phyloP scores from a whole-genome alignment of 106 monocot genomes.

The Dactylorhiza incarnata region DNA sequence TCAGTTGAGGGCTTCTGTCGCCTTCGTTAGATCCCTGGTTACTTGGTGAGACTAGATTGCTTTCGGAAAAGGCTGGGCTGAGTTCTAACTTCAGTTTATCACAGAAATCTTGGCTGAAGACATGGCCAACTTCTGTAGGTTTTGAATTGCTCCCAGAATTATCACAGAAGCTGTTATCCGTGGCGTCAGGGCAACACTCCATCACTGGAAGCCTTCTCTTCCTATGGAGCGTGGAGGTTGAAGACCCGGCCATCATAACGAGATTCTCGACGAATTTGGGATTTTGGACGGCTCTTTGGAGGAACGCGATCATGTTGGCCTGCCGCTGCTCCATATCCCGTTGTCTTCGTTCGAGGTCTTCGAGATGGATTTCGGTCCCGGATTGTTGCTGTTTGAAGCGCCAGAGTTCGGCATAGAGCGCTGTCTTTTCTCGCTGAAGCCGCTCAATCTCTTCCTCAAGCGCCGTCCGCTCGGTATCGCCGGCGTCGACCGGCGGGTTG shows the following conservation, averaged over 20 bases:
- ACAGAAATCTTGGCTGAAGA: conserved; percentile 48
- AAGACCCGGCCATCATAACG: conserved; percentile 22
- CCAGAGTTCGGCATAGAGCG: conserved; percentile 39
- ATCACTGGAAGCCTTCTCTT: conserved; percentile 46
- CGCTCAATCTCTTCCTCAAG: conserved; percentile 82
- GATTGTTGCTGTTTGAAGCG: conserved; percentile 56
- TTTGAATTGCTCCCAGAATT: conserved; percentile 25
- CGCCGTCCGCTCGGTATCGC: conserved; percentile 43
- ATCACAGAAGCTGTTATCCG: conserved; percentile 24
- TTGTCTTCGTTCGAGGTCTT: conserved; percentile 49
- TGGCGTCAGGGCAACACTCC: conserved; percentile 24
- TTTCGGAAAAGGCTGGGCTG: conserved; percentile 47
- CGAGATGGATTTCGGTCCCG: conserved; percentile 38
- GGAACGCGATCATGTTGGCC: conserved; percentile 57
- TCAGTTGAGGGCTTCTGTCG: conserved; percentile 18
- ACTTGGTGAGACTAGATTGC: conserved; percentile 28
- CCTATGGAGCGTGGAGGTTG: conserved; percentile 24
- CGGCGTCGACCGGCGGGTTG: conserved; percentile 20
- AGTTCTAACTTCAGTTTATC: conserved; percentile 75
- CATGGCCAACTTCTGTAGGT: conserved; percentile 23
- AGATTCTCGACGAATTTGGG: conserved; percentile 58
- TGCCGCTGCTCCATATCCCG: conserved; percentile 86
- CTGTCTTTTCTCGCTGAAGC: conserved; percentile 44
- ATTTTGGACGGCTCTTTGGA: conserved; percentile 41
- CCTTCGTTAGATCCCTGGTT: conserved; percentile 46